A percentile compares a stretch with the other conserved stretches of the same genome.
Evolutionary conservation across 1,139 yeast genomes (phyloP).

Genomic region (Kodamaea derodonti): DNA sequence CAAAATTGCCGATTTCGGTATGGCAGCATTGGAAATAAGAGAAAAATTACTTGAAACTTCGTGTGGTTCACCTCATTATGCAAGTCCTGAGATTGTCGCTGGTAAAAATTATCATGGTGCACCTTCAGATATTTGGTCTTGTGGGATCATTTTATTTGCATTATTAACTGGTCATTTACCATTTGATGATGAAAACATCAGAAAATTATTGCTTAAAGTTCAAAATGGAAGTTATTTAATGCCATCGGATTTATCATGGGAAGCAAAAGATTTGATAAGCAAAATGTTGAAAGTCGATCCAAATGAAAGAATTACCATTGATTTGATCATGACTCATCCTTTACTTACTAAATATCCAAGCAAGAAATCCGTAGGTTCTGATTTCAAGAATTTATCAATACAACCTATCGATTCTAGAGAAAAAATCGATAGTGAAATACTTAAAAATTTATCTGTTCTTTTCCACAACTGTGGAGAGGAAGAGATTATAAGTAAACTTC

Average conservation of each 20-base stretch:
- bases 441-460: constrained; percentile 78
- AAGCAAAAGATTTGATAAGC: constrained; percentile 83
- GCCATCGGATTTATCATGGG: constrained; percentile 74
- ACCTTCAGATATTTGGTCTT: constrained; percentile 97
- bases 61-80: constrained; percentile 98
- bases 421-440: constrained; percentile 76
- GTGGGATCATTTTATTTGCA: constrained; percentile 94
- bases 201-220: constrained; percentile 80
- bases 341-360: constrained; percentile 70
- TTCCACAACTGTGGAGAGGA: constrained; percentile 84
- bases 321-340: constrained; percentile 74
- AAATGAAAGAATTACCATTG: constrained; percentile 67
- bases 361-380: constrained; percentile 11
- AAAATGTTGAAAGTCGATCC: constrained; percentile 84
- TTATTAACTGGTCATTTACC: constrained; percentile 92
- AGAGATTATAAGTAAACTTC: constrained; percentile 54
- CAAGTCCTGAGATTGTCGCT: constrained; percentile 95
- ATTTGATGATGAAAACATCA: constrained; percentile 92
- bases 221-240: constrained; percentile 84
- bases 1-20: constrained; percentile 97
- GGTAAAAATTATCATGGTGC: constrained; percentile 95
- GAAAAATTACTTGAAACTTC: constrained; percentile 86
- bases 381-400: constrained; percentile 32
- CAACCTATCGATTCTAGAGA: constrained; percentile 47
- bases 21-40: constrained; percentile 96